Base-by-base conservation (phyloP, 192 early-diverging fungal species). In the Coemansia sp. region DNA sequence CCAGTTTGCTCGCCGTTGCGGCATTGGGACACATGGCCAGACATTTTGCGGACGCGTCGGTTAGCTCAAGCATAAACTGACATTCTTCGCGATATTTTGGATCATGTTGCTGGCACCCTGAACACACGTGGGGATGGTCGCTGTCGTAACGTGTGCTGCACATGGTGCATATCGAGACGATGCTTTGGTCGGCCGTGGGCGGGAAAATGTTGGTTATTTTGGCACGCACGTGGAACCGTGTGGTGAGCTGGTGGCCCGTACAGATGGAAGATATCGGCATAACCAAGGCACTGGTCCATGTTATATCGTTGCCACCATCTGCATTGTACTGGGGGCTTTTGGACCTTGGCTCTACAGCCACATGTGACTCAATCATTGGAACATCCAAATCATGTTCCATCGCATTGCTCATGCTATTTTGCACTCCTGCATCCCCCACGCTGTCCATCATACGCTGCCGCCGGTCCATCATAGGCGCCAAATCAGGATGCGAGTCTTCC, bases 11-110 rank as follows among this genome's bases (percentile, higher is more conserved):
- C 5, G 27, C 53, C 14, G 41, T 54, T 5, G 43, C 37, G 14
- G 43, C 14, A 22, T 62, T 37, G 5, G 55, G 51, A 37, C 66
- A 61, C 59, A 68, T 56, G 12, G 53, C 58, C 32, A 68, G 39
- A 15, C 66, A 68, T 5, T 35, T 61, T n/a, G 58, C 52, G 12
- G 66, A 68, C 39, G 38, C 27, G 52, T 68, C 66, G 11, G 59
- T 53, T 0, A 68, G 58, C 19, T 68, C 66, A 2, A 60, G 27
- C 10, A 50, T 39, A 17, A 68, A 32, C 22, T 63, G 49, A 50
- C 61, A 63, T 17, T 63, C 61, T 14, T 37, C 27, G 22, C 29
- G 21, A 12, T 37, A 25, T 21, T 19, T 1, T 12, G 49, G 49
- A 5, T 2, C 12, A 9, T 49, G 60, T 2, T 19, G 60, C 29